Conservation (phyloP, 495 filamentous ascomycete genomes). For the Endocarpon pusillum region DNA sequence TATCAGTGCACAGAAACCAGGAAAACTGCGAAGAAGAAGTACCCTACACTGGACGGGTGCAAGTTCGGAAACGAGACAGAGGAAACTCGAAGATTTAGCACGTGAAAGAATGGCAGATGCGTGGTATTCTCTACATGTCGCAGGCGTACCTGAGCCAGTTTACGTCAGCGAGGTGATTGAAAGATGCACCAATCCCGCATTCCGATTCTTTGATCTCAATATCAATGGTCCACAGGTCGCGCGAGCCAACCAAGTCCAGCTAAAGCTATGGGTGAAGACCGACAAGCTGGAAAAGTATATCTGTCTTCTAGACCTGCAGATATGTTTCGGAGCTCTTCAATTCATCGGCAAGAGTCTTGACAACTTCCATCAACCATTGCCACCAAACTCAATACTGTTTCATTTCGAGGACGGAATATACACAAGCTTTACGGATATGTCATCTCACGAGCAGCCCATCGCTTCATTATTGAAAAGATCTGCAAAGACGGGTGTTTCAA, state of each 20-base stretch:
- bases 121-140: conserved; percentile 75
- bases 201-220: conserved; percentile 69
- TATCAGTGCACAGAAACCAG: conserved; percentile 10
- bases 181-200: conserved; percentile 77
- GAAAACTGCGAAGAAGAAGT: conserved; percentile 42
- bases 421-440: conserved; percentile 45
- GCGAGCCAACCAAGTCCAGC: conserved; percentile 39
- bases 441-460: conserved; percentile 22
- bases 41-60: conserved; percentile 48
- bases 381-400: conserved; percentile 71
- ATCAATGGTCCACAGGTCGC: conserved; percentile 47
- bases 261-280: conserved; percentile 65
- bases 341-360: conserved; percentile 67
- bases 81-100: conserved; percentile 56
- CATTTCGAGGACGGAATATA: conserved; percentile 83
- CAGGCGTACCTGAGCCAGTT: conserved; percentile 47
- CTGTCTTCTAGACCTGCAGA: conserved; percentile 51
- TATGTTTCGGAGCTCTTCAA: conserved; percentile 54
- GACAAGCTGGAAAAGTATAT: conserved; percentile 38
- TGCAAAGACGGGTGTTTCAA: conserved; percentile 19
- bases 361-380: conserved; percentile 57
- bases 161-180: conserved; percentile 79
- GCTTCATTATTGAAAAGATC: conserved; percentile 8
- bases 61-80: conserved; percentile 52
- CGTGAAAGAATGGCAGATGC: conserved; percentile 62